Evolutionary conservation across 202 grass and related monocot genomes (phyloP).

Genomic region (Panicum hallii): DNA sequence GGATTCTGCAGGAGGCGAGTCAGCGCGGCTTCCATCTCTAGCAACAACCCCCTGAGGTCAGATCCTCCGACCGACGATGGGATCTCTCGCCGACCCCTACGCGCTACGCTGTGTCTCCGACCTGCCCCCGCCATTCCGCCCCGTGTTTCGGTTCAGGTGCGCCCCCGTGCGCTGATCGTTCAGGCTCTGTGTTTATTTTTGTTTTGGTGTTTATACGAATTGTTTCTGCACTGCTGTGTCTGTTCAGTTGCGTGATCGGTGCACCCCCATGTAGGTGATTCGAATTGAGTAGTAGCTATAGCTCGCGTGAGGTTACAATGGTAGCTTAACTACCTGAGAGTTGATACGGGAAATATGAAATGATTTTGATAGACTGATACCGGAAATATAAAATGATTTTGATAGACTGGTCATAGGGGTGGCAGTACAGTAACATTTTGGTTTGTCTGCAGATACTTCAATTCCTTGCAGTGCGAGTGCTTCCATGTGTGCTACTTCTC

Average conservation of each 20-base stretch:
- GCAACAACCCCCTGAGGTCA: background rate
- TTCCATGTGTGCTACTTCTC: slow-evolving; percentile 77
- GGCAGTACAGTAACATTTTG: slow-evolving; percentile 7
- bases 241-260: slow-evolving; percentile 17
- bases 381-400: background rate
- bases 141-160: slow-evolving; percentile 75
- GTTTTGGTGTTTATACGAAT: background rate
- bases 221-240: background rate
- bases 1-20: slow-evolving; percentile 27
- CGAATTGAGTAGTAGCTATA: background rate
- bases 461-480: slow-evolving; percentile 96
- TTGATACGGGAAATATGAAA: background rate
- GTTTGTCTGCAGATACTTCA: slow-evolving; percentile 81
- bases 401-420: background rate
- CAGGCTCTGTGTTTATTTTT: background rate
- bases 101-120: slow-evolving; percentile 58
- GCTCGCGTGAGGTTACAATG: background rate
- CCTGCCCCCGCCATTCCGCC: slow-evolving; percentile 68
- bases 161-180: slow-evolving; percentile 22
- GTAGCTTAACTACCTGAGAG: background rate
- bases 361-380: background rate
- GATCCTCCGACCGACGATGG: slow-evolving; percentile 41
- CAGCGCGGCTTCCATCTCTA: background rate
- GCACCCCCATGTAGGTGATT: background rate
- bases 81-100: slow-evolving; percentile 64